phyloP scores from a whole-genome alignment of 306 rosid species.

The Spatholobus suberectus region DNA sequence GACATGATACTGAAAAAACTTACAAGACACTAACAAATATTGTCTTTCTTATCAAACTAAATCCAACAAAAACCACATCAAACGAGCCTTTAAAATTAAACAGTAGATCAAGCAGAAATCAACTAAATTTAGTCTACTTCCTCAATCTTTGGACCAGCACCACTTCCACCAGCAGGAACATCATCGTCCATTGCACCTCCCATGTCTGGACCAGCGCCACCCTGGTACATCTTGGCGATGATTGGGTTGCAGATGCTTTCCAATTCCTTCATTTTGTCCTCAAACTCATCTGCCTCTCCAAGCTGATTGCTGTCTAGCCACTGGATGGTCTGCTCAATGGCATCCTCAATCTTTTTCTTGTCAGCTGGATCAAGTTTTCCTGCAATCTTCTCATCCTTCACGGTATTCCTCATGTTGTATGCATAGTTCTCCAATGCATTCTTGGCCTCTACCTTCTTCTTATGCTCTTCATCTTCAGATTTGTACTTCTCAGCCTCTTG shows the following conservation, averaged over 20 bases:
- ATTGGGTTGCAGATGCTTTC: constrained; percentile 64
- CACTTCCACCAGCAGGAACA: constrained; percentile 57
- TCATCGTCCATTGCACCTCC: constrained; percentile 58
- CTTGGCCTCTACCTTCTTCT: constrained; percentile 69
- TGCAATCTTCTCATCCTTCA: constrained; percentile 70
- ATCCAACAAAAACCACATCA: neutral
- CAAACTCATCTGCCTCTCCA: constrained; percentile 71
- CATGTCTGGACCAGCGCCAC: constrained; percentile 61
- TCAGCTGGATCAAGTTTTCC: constrained; percentile 62
- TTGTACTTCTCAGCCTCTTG: constrained; percentile 85
- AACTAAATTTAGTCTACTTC: constrained; percentile 62
- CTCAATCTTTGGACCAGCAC: constrained; percentile 83
- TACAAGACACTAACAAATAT: neutral
- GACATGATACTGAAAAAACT: too few species aligned
- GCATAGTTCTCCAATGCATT: constrained; percentile 74
- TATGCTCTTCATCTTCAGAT: constrained; percentile 77
- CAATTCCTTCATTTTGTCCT: constrained; percentile 83
- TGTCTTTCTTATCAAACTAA: neutral
- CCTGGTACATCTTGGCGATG: constrained; percentile 85
- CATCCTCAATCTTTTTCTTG: constrained; percentile 75
- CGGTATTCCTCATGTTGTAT: constrained; percentile 72
- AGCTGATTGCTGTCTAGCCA: constrained; percentile 77
- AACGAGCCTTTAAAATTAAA: neutral
- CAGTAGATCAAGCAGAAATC: neutral
- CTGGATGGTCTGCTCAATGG: constrained; percentile 68